Evolutionary conservation across 2,329 filamentous ascomycete genomes (phyloP).

Genomic region (Neofusicoccum laricinum): DNA sequence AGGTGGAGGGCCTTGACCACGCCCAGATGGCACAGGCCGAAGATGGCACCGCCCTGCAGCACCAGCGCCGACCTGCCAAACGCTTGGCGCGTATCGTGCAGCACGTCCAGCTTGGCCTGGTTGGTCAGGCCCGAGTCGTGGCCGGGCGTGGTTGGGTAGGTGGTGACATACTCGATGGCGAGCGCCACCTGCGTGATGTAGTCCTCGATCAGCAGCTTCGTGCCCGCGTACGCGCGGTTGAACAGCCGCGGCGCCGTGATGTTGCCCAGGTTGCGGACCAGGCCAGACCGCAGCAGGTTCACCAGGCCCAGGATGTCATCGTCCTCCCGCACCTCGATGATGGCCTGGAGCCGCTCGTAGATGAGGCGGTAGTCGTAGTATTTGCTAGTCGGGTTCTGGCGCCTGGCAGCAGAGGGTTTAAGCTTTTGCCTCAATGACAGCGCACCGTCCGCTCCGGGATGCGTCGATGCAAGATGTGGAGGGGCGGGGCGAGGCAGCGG

Average conservation of each 20-base stretch:
- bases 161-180: conserved; percentile 73
- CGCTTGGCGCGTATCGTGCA: conserved; percentile 83
- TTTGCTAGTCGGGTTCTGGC: conserved; percentile 74
- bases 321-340: conserved; percentile 66
- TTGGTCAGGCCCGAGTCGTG: conserved; percentile 57
- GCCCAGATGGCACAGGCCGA: conserved; percentile 84
- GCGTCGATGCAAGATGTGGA: no score
- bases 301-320: conserved; percentile 72
- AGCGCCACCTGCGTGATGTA: conserved; percentile 84
- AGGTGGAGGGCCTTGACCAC: conserved; percentile 85
- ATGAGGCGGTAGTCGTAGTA: conserved; percentile 88
- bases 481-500: no score
- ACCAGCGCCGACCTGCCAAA: conserved; percentile 85
- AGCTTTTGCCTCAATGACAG: neutral
- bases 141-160: conserved; percentile 57
- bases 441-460: neutral
- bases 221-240: conserved; percentile 81
- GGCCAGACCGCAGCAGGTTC: conserved; percentile 73
- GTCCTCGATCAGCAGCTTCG: conserved; percentile 86
- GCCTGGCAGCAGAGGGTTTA: conserved; percentile 51
- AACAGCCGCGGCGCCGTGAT: conserved; percentile 80
- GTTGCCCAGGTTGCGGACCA: conserved; percentile 83
- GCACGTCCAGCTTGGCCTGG: conserved; percentile 78
- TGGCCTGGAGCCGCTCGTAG: conserved; percentile 68
- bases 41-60: conserved; percentile 85